Percentiles rank a stretch among this genome's conserved stretches.
These are phyloP conservation scores for Xerocomellus intermedius DNA, from an alignment of 768 basidiomycete genomes.

Conservation along the genomic window DNA sequence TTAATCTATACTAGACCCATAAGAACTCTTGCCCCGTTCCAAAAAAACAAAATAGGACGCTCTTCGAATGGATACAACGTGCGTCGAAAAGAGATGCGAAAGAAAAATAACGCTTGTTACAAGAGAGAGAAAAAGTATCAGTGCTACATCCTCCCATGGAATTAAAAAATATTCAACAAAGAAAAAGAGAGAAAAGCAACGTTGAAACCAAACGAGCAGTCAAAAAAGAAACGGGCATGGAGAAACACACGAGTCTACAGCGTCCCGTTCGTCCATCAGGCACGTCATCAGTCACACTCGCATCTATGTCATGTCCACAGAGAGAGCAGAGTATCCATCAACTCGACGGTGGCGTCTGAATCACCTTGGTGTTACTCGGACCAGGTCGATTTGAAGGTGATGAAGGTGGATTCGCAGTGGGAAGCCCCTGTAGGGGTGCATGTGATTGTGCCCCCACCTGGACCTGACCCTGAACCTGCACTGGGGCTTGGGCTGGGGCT, in stretches of 20 bases:
- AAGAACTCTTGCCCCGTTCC: slow-evolving; percentile 18
- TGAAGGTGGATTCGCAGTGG: slow-evolving; percentile 16
- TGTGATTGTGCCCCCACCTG: slow-evolving; percentile 25
- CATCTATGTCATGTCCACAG: slow-evolving; percentile 22
- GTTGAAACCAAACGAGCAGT: not conserved
- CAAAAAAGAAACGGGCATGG: slow-evolving; percentile 7
- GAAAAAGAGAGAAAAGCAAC: not conserved
- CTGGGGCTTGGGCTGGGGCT: slow-evolving; percentile 15
- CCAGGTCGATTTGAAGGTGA: slow-evolving; percentile 26
- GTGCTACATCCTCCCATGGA: slow-evolving; percentile 8
- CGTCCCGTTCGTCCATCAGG: slow-evolving; percentile 22
- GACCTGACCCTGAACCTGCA: slow-evolving; percentile 21
- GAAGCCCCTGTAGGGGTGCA: slow-evolving; percentile 20
- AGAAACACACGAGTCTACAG: slow-evolving; percentile 17
- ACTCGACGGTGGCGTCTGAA: slow-evolving; percentile 19
- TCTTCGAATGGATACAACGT: slow-evolving; percentile 17
- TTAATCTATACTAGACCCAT: slow-evolving; percentile 29
- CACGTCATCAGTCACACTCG: slow-evolving; percentile 7
- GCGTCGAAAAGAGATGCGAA: not conserved
- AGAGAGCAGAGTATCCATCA: slow-evolving; percentile 10
- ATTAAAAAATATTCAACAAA: not conserved
- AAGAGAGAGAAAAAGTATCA: not conserved
- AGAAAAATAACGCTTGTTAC: not conserved
- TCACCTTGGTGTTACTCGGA: slow-evolving; percentile 18
- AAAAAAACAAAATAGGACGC: slow-evolving; percentile 13